Evolutionary conservation across 441 rosid genomes (phyloP).

Genomic region (Hypseocharis bilobata): DNA sequence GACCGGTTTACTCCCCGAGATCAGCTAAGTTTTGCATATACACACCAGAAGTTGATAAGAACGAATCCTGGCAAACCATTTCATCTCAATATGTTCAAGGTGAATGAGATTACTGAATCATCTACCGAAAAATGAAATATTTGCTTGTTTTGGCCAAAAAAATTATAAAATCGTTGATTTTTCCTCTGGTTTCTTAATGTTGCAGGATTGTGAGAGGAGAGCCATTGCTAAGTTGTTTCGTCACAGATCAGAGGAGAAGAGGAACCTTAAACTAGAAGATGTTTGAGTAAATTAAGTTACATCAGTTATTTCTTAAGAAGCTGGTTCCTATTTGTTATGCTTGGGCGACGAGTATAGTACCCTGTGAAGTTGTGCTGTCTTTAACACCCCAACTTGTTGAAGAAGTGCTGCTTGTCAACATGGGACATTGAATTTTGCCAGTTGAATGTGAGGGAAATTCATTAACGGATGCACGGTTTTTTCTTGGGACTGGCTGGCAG

Average conservation of each 20-base stretch:
- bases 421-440: neutral
- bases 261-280: conserved; percentile 32
- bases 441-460: neutral
- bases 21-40: conserved; percentile 85
- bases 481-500: neutral
- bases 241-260: conserved; percentile 72
- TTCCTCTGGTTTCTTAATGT: conserved; percentile 7
- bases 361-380: conserved; percentile 15
- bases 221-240: conserved; percentile 64
- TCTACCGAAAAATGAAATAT: too few relatives aligned
- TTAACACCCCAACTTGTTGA: conserved; percentile 14
- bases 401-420: neutral
- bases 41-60: conserved; percentile 76
- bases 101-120: too few relatives aligned
- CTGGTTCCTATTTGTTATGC: conserved; percentile 23
- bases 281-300: conserved; percentile 27
- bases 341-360: conserved; percentile 12
- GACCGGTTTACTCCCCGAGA: conserved; percentile 93
- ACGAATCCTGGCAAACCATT: conserved; percentile 70
- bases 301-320: conserved; percentile 1
- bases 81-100: conserved; percentile 97
- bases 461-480: neutral
- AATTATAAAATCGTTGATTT: neutral
- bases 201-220: conserved; percentile 95
- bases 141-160: neutral